These are phyloP conservation scores for Phytomonas sp. DNA, from an alignment of 208 protist species.

Conservation along the genomic window DNA sequence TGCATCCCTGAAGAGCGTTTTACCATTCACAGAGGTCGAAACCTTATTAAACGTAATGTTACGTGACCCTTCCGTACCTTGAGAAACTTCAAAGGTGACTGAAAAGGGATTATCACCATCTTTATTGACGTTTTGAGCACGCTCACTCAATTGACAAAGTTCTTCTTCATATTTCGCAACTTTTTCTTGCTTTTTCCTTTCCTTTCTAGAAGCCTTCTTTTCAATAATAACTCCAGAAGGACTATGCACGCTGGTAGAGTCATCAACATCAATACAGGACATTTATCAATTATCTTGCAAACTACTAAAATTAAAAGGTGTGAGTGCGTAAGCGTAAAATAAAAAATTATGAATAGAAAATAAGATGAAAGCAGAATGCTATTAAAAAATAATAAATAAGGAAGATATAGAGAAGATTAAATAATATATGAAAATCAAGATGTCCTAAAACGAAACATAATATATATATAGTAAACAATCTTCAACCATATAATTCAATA, in stretches of 20 bases:
- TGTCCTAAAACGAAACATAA: no score
- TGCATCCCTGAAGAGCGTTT: slow-evolving; percentile 77
- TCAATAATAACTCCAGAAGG: background rate
- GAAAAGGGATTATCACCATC: slow-evolving; percentile 78
- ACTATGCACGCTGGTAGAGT: background rate
- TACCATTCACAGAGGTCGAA: slow-evolving; percentile 77
- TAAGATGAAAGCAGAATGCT: no score
- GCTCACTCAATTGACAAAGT: slow-evolving; percentile 35
- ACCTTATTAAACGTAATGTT: slow-evolving; percentile 84
- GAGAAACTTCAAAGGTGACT: slow-evolving; percentile 54
- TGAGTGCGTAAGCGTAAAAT: background rate
- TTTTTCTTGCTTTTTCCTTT: slow-evolving; percentile 63
- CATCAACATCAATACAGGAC: background rate
- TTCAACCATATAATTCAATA: no score
- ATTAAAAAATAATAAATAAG: no score
- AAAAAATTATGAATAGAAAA: background rate
- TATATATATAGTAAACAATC: no score
- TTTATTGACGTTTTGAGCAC: slow-evolving; percentile 52
- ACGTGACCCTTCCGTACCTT: slow-evolving; percentile 54
- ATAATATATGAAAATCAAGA: no score
- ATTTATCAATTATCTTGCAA: background rate
- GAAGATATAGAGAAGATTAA: no score
- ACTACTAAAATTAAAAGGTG: background rate
- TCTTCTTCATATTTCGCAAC: slow-evolving; percentile 45
- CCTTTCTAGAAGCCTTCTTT: slow-evolving; percentile 39